Percentiles rank a stretch among this genome's conserved stretches.
Evolutionary conservation across 306 rosid genomes (phyloP).

Genomic region (Crataegus laevigata): DNA sequence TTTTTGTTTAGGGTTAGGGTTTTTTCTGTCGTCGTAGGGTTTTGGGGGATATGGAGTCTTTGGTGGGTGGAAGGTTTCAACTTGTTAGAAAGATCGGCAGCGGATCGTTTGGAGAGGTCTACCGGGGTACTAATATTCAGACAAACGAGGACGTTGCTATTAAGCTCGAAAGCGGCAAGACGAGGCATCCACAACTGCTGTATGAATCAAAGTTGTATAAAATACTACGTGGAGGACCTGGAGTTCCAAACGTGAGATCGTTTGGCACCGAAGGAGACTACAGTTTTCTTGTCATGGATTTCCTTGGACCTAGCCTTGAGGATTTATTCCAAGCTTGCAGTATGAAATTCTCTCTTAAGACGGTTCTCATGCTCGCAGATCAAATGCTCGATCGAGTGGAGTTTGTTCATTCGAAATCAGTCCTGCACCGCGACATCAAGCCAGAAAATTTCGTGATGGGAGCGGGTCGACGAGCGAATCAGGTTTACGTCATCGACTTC

Average conservation of each 20-base stretch:
- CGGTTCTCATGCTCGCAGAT: neutral
- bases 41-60: neutral
- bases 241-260: neutral
- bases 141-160: neutral
- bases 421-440: neutral
- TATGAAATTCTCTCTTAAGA: neutral
- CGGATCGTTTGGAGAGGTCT: neutral
- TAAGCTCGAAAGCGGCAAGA: neutral
- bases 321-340: neutral
- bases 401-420: neutral
- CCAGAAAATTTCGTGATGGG: neutral
- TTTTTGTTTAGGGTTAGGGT: neutral
- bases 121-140: neutral
- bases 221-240: neutral
- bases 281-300: neutral
- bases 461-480: neutral
- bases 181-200: neutral
- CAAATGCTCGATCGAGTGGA: neutral
- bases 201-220: neutral
- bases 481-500: neutral
- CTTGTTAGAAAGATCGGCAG: neutral
- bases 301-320: neutral
- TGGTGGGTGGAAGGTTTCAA: neutral
- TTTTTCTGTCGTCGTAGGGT: neutral
- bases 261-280: neutral